A percentile compares a stretch with the other conserved stretches of the same genome.
phyloP scores from a whole-genome alignment of 2,329 filamentous ascomycete species.

The Aureobasidium zeae region DNA sequence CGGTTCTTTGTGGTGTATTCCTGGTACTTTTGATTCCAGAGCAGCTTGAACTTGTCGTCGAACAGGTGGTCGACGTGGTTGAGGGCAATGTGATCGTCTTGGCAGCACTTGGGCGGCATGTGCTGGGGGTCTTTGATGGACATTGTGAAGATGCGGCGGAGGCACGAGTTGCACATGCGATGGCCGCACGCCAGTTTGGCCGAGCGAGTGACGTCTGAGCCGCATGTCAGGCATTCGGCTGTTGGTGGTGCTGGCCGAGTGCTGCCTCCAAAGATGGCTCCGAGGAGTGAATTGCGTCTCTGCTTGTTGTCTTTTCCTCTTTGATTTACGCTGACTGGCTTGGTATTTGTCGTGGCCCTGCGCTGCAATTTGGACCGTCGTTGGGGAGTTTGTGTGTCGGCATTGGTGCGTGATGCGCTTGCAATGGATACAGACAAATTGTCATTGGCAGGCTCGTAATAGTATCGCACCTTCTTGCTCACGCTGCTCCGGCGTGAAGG shows the following conservation, averaged over 20 bases:
- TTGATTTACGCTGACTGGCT: not conserved
- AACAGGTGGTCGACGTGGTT: conserved; percentile 70
- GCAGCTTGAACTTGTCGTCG: conserved; percentile 61
- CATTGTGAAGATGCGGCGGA: conserved; percentile 64
- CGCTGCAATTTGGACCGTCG: conserved; percentile 10
- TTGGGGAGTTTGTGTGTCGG: not conserved
- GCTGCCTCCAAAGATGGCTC: conserved; percentile 20
- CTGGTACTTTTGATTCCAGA: conserved; percentile 72
- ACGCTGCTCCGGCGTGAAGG: conserved; percentile 1
- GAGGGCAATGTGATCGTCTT: conserved; percentile 60
- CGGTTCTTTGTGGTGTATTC: conserved; percentile 67
- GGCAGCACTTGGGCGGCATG: conserved; percentile 82
- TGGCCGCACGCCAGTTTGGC: conserved; percentile 70
- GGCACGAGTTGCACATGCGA: conserved; percentile 68
- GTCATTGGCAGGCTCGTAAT: not conserved
- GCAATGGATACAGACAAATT: not conserved
- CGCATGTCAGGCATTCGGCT: conserved; percentile 62
- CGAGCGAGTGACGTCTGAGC: conserved; percentile 53
- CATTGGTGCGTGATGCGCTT: not conserved
- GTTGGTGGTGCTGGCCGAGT: conserved; percentile 17
- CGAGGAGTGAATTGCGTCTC: conserved; percentile 18
- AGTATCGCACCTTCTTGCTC: not conserved
- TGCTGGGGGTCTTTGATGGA: conserved; percentile 68
- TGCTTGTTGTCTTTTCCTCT: not conserved
- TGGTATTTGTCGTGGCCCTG: conserved; percentile 1